Percentiles rank a stretch among this genome's conserved stretches.
Conservation (phyloP, 768 basidiomycete genomes). For the Agrocybe pediades region DNA sequence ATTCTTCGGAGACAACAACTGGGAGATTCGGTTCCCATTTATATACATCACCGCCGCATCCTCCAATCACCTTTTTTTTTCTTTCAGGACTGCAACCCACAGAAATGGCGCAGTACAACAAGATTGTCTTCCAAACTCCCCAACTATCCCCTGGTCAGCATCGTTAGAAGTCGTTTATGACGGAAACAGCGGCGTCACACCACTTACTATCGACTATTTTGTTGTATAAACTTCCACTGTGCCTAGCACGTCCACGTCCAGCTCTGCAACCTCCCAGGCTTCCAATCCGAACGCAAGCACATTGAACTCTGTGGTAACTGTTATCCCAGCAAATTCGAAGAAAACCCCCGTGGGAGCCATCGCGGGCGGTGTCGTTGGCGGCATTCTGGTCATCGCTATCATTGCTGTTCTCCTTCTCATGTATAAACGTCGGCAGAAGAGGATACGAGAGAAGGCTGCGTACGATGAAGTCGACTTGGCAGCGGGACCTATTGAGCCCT, state of each 20-base stretch:
- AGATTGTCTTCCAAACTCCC: constrained; percentile 14
- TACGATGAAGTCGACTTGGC: not conserved
- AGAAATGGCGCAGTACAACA: constrained; percentile 11
- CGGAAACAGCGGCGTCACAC: constrained; percentile 7
- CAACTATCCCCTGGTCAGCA: constrained; percentile 6
- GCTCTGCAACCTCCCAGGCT: not conserved
- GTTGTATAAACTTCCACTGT: constrained; percentile 11
- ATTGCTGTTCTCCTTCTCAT: not conserved
- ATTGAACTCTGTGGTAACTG: not conserved
- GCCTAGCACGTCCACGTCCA: not conserved
- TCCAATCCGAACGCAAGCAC: not conserved
- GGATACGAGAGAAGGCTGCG: not conserved
- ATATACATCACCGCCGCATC: no score
- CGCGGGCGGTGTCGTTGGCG: not conserved
- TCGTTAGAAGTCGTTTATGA: constrained; percentile 11
- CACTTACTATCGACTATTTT: constrained; percentile 10
- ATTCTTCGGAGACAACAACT: no score
- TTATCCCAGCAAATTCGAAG: not conserved
- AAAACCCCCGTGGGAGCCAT: not conserved
- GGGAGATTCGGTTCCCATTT: no score
- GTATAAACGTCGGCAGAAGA: not conserved
- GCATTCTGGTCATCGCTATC: not conserved
- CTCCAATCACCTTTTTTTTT: no score
- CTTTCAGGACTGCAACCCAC: constrained; percentile 6
- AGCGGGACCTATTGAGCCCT: not conserved